Evolutionary conservation across 257 asterid species (phyloP).

Genomic region (Penstemon davidsonii): DNA sequence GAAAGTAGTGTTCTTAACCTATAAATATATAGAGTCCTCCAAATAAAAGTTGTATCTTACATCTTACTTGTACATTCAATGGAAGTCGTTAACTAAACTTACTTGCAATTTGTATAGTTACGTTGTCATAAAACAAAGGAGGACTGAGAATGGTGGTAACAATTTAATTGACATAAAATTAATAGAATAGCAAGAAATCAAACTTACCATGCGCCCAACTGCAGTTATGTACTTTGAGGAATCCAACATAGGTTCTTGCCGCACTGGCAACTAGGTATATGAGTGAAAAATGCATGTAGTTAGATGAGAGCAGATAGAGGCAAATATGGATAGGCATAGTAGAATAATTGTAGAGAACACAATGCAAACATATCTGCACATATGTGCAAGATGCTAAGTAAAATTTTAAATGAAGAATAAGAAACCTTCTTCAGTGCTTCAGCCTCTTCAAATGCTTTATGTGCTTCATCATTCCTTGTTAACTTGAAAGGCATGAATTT

Average conservation of each 20-base stretch:
- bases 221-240: conserved; percentile 83
- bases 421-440: conserved; percentile 84
- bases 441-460: conserved; percentile 86
- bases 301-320: not conserved
- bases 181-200: conserved; percentile 5
- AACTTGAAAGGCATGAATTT: conserved; percentile 41
- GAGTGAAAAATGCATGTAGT: not conserved
- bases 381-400: conserved; percentile 19
- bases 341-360: not conserved
- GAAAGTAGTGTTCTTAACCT: too few relatives aligned
- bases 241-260: conserved; percentile 64
- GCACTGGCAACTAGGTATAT: conserved; percentile 61
- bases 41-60: conserved; percentile 6
- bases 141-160: not conserved
- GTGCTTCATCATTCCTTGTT: conserved; percentile 91
- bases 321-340: not conserved
- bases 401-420: conserved; percentile 26
- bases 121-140: not conserved
- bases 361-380: not conserved
- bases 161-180: not conserved
- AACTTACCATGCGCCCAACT: conserved; percentile 87
- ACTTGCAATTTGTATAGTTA: not conserved
- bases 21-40: not conserved
- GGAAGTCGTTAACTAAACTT: conserved; percentile 5
- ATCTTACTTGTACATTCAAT: conserved; percentile 8